Percentiles rank a stretch among this genome's conserved stretches.
Evolutionary conservation across 177 flowering plant genomes (phyloP).

Genomic region (Vitis hybrid): DNA sequence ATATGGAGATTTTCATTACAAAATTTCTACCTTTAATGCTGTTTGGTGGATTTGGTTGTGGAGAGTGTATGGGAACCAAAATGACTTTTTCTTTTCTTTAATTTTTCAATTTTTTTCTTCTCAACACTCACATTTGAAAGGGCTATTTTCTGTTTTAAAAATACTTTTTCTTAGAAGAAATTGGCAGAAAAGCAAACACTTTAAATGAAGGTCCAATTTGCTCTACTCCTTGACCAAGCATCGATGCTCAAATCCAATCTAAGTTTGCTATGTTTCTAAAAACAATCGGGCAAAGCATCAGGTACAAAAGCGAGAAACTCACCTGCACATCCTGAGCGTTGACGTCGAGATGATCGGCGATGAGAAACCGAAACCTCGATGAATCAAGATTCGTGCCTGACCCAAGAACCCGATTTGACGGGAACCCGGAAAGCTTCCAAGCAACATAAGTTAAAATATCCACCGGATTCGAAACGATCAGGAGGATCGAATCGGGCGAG

Average conservation of each 20-base stretch:
- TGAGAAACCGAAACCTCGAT: slow-evolving; percentile 63
- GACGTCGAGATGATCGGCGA: slow-evolving; percentile 82
- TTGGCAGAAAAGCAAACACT: not conserved
- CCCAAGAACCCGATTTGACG: slow-evolving; percentile 64
- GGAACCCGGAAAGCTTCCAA: slow-evolving; percentile 75
- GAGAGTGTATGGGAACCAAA: too few relatives aligned
- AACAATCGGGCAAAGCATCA: not conserved
- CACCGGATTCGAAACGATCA: slow-evolving; percentile 82
- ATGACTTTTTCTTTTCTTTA: too few relatives aligned
- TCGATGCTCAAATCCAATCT: too few relatives aligned
- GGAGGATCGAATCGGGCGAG: slow-evolving; percentile 53
- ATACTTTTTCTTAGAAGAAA: too few relatives aligned
- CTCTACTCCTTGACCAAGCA: too few relatives aligned
- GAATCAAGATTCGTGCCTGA: slow-evolving; percentile 79
- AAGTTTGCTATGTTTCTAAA: not conserved
- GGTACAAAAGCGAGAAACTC: not conserved
- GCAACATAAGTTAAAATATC: slow-evolving; percentile 74
- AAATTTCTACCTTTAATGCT: too few relatives aligned
- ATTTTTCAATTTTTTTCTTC: too few relatives aligned
- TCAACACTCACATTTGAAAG: too few relatives aligned
- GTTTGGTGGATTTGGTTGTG: too few relatives aligned
- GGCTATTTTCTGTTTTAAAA: too few relatives aligned
- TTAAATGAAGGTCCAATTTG: not conserved
- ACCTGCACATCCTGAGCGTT: slow-evolving; percentile 87
- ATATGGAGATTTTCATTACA: too few relatives aligned